Conservation (phyloP, 352 stramenopile species). For the Thalassiosira livingstoniorum region DNA sequence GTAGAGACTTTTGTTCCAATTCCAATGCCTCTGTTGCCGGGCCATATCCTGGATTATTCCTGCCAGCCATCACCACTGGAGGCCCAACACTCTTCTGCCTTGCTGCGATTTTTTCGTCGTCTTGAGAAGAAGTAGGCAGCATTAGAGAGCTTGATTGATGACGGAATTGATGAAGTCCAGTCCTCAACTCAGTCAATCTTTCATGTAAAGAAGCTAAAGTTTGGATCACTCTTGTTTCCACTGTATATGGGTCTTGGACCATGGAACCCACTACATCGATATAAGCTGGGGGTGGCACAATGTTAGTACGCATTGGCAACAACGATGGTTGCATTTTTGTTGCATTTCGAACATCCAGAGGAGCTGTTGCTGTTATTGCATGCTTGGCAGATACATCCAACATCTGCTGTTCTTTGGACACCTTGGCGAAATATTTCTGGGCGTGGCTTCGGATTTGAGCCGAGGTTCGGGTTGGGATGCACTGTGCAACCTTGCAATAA, state of each 20-base stretch:
- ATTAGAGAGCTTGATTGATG: too few species aligned
- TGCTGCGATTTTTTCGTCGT: conserved; percentile 24
- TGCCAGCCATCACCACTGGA: too few species aligned
- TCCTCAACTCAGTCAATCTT: conserved; percentile 69
- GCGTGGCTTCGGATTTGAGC: conserved; percentile 95
- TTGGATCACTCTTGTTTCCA: conserved; percentile 44
- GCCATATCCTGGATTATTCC: too few species aligned
- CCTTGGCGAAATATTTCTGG: conserved; percentile 93
- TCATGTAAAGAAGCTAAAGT: conserved; percentile 65
- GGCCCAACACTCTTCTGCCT: background rate
- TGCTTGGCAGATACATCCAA: too few species aligned
- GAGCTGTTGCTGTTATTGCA: too few species aligned
- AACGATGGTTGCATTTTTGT: too few species aligned
- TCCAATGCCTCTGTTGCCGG: conserved; percentile 56
- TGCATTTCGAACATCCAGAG: too few species aligned
- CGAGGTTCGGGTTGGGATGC: conserved; percentile 93
- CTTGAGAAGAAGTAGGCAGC: too few species aligned
- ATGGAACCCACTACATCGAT: conserved; percentile 40
- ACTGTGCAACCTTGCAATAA: conserved; percentile 86
- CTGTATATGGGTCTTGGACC: conserved; percentile 29
- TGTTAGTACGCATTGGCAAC: too few species aligned
- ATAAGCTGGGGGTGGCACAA: too few species aligned
- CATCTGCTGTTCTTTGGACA: conserved; percentile 52
- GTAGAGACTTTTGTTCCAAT: conserved; percentile 50
- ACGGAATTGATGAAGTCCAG: conserved; percentile 36